These are phyloP conservation scores for Claviceps purpurea DNA, from an alignment of 2,329 filamentous ascomycete species.

Conservation along the genomic window DNA sequence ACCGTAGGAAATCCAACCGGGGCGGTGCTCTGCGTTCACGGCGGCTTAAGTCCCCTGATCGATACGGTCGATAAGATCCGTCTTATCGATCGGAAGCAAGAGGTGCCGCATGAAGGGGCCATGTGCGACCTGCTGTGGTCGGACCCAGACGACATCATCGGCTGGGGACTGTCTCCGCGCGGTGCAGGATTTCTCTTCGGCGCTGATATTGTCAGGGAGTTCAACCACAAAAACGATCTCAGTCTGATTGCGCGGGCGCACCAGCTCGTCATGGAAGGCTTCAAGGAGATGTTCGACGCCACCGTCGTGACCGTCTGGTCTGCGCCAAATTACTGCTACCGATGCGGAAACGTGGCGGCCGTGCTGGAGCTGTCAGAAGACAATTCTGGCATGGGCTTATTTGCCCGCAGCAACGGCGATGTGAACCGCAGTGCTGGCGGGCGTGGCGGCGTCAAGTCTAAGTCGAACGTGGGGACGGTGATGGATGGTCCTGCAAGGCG, in stretches of 20 bases:
- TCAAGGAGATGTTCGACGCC: conserved; percentile 97
- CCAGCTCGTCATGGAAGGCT: conserved; percentile 97
- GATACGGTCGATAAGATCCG: conserved; percentile 94
- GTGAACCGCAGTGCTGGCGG: conserved; percentile 42
- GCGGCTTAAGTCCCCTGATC: conserved; percentile 79
- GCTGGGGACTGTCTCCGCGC: conserved; percentile 87
- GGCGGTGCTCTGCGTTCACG: conserved; percentile 89
- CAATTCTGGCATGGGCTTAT: conserved; percentile 56
- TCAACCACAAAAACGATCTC: conserved; percentile 90
- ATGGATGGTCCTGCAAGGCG: conserved; percentile 66
- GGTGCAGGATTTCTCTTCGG: conserved; percentile 95
- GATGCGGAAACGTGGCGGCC: conserved; percentile 89
- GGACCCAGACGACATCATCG: conserved; percentile 94
- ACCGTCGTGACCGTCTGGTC: conserved; percentile 99
- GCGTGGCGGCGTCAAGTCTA: conserved; percentile 35
- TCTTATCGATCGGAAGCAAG: conserved; percentile 88
- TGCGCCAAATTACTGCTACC: conserved; percentile 92
- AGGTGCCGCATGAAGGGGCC: conserved; percentile 94
- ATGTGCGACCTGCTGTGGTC: conserved; percentile 99
- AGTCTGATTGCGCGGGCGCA: conserved; percentile 87
- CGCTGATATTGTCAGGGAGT: conserved; percentile 86
- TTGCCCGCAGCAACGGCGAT: conserved; percentile 60
- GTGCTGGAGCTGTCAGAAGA: conserved; percentile 90
- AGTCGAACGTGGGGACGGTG: conserved; percentile 26
- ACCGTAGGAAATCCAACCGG: conserved; percentile 57